Percentiles rank a stretch among this genome's conserved stretches.
Conservation (phyloP, 768 basidiomycete species). For the Agaricus blazei region DNA sequence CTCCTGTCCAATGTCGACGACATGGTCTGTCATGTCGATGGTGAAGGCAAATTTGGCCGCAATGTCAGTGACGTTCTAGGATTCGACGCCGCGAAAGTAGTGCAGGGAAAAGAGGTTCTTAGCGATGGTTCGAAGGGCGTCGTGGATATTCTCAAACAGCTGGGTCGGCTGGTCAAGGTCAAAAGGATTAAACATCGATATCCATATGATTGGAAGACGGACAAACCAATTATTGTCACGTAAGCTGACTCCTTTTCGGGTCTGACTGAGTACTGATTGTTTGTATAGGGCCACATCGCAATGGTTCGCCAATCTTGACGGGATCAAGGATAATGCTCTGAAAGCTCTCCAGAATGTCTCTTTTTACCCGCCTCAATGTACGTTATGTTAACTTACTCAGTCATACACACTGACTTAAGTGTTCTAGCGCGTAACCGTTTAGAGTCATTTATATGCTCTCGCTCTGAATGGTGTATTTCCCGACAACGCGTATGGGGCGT, state of each 20-base stretch:
- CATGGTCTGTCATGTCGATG: conserved; percentile 80
- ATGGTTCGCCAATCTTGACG: conserved; percentile 93
- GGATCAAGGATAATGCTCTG: conserved; percentile 75
- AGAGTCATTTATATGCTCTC: conserved; percentile 76
- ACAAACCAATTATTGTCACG: conserved; percentile 89
- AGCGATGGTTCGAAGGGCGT: conserved; percentile 65
- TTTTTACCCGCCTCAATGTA: conserved; percentile 78
- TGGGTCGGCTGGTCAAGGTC: conserved; percentile 57
- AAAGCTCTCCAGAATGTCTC: conserved; percentile 60
- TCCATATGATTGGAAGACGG: conserved; percentile 96
- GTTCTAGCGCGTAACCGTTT: conserved; percentile 78
- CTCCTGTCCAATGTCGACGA: conserved; percentile 38
- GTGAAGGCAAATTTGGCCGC: conserved; percentile 63
- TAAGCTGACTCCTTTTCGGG: conserved; percentile 29
- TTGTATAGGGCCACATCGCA: conserved; percentile 81
- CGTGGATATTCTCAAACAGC: conserved; percentile 53
- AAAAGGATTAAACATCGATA: conserved; percentile 81
- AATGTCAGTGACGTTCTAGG: conserved; percentile 58
- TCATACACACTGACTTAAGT: neutral
- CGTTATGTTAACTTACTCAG: conserved; percentile 8
- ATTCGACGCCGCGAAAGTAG: conserved; percentile 29
- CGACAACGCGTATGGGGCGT: conserved; percentile 97
- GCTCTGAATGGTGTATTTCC: conserved; percentile 99
- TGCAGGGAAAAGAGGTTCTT: conserved; percentile 72
- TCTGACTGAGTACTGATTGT: neutral